These are phyloP conservation scores for Prunus dulcis DNA, from an alignment of 306 rosid genomes.

Conservation along the genomic window DNA sequence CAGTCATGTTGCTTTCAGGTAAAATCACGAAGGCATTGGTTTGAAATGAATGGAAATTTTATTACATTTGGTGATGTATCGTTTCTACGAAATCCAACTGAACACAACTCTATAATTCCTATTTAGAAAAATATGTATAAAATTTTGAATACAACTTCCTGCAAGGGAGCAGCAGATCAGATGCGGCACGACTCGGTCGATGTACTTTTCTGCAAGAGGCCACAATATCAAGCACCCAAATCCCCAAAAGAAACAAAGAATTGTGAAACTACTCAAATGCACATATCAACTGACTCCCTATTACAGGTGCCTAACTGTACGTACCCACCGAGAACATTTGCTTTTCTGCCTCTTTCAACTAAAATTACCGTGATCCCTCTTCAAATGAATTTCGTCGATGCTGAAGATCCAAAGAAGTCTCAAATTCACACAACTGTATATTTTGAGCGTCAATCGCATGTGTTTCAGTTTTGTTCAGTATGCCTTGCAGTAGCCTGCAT, in stretches of 20 bases:
- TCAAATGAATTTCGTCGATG: constrained; percentile 27
- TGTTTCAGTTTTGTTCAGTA: constrained; percentile 52
- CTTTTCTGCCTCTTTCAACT: constrained; percentile 27
- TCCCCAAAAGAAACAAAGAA: constrained; percentile 22
- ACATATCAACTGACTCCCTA: constrained; percentile 35
- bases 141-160: constrained; percentile 46
- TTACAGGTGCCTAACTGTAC: constrained; percentile 19
- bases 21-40: not conserved
- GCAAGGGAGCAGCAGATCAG: constrained; percentile 29
- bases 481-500: constrained; percentile 50
- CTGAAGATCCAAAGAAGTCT: constrained; percentile 28
- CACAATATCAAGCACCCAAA: constrained; percentile 36
- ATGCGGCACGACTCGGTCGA: constrained; percentile 28
- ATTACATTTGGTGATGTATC: constrained; percentile 16
- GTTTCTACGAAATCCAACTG: constrained; percentile 10
- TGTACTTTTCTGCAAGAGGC: constrained; percentile 28
- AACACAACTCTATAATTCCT: constrained; percentile 41
- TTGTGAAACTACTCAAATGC: constrained; percentile 30
- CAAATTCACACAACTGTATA: constrained; percentile 38
- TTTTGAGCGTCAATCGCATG: constrained; percentile 18
- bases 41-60: constrained; percentile 10
- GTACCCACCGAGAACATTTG: constrained; percentile 22
- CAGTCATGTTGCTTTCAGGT: too few species aligned
- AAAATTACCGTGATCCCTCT: constrained; percentile 7
- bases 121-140: constrained; percentile 47